These are phyloP conservation scores for Wallemia ichthyophaga DNA, from an alignment of 1,284 basidiomycete species.

Conservation along the genomic window DNA sequence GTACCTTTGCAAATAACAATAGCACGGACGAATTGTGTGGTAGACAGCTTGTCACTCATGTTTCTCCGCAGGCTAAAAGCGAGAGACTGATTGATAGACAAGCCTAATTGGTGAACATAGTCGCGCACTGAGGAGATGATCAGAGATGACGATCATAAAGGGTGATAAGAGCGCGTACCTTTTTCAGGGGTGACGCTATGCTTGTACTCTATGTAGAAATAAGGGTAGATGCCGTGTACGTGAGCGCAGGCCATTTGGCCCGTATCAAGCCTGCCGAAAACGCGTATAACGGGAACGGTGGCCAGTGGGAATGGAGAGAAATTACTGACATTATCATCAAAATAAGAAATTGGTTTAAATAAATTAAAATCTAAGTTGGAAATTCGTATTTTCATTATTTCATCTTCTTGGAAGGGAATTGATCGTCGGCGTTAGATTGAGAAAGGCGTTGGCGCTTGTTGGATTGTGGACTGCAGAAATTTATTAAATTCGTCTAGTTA, in stretches of 20 bases:
- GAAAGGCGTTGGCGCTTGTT: background rate
- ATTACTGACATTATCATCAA: background rate
- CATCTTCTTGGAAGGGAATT: background rate
- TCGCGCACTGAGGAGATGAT: slow-evolving; percentile 1
- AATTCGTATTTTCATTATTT: background rate
- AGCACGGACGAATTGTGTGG: slow-evolving; percentile 30
- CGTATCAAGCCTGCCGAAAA: slow-evolving; percentile 53
- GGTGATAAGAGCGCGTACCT: slow-evolving; percentile 15
- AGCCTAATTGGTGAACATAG: slow-evolving; percentile 33
- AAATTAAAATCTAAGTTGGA: background rate
- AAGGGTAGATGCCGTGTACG: slow-evolving; percentile 42
- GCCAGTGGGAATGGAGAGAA: background rate
- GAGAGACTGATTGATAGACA: slow-evolving; percentile 46
- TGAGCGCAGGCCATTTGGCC: slow-evolving; percentile 60
- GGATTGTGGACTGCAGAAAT: background rate
- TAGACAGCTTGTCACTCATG: slow-evolving; percentile 20
- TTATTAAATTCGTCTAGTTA: background rate
- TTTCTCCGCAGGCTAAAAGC: slow-evolving; percentile 36
- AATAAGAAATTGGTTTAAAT: background rate
- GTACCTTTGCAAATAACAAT: slow-evolving; percentile 75
- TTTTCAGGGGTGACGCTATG: slow-evolving; percentile 15
- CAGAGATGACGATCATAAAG: slow-evolving; percentile 7
- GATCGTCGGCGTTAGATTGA: background rate
- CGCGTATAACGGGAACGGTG: slow-evolving; percentile 45
- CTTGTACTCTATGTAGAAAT: slow-evolving; percentile 25